Base-by-base conservation (phyloP, 2,329 filamentous ascomycete genomes). In the Epichloe bromicola region DNA sequence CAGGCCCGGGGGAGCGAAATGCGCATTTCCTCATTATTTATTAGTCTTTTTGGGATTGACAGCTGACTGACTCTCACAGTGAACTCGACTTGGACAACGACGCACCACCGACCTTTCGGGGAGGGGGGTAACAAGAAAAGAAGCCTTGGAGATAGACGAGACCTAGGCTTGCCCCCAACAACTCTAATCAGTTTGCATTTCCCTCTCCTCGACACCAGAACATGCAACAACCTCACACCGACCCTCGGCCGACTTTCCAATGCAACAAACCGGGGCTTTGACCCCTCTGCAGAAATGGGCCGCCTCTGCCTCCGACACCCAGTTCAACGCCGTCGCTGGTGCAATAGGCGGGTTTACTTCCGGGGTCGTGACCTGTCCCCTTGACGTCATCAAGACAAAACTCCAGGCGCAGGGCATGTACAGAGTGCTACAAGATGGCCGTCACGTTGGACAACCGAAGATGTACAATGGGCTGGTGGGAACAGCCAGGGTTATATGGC, bases 351-450 rank as follows among this genome's bases (percentile, higher is more conserved):
- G 93, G 47, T 88, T 97, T 61, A 89, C 88, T 20, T 95, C 90
- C 7, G 93, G 93, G 48, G 80, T 98, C 51, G 87, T 96, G 57
- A 97, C 91, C 49, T 98, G 93, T 66, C 93, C 93, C 41, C 82
- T 98, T 59, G 93, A 98, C 74, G 93, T 98, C 55, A 97, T 98
- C 69, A 98, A 98, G 74, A 98, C 93, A 43, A 97, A 96, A 69
- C 71, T 98, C 54, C 93, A 98, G 67, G 91, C 90, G 15, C 93
- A 97, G 66, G 91, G 91, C 56, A 87, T 88, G 19, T 94, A 95
- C 67, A 59, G 67, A 58, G 76, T 70, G 57, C 68, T 67, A 63
- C 75, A 70, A 59, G 71, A 72, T 56, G 73, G 68, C 54, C 66
- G 65, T 50, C 72, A 73, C 64, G 72, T 70, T 30, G 72, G 71